Percentiles rank a stretch among this genome's conserved stretches.
Conservation (phyloP, 2,329 filamentous ascomycete genomes). For the Aspergillus amoenus region DNA sequence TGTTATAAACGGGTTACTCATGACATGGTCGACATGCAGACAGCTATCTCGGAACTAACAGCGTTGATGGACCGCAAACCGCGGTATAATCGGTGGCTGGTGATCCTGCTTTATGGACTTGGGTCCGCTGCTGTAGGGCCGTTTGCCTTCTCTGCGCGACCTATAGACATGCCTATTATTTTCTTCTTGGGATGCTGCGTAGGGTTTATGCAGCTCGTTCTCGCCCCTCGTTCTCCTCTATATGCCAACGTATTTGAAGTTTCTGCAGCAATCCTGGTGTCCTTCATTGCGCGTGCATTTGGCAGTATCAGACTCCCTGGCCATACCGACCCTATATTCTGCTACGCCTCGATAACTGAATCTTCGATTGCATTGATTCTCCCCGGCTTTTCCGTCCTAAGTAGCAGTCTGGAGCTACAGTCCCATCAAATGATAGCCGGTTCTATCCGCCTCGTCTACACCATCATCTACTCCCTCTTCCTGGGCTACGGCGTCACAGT, state of each 20-base stretch:
- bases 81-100: constrained; percentile 55
- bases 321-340: constrained; percentile 52
- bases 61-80: constrained; percentile 58
- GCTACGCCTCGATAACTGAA: constrained; percentile 71
- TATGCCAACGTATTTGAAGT: constrained; percentile 67
- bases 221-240: constrained; percentile 74
- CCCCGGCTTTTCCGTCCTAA: constrained; percentile 66
- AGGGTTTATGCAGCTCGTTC: constrained; percentile 71
- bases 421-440: constrained; percentile 69
- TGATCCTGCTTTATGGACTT: constrained; percentile 70
- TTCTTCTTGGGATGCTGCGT: constrained; percentile 75
- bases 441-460: constrained; percentile 72
- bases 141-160: constrained; percentile 75
- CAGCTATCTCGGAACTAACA: constrained; percentile 48
- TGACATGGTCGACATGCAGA: constrained; percentile 48
- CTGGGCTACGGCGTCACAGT: constrained; percentile 73
- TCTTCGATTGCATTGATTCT: constrained; percentile 72
- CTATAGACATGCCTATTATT: constrained; percentile 75
- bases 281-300: constrained; percentile 67
- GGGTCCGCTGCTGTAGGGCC: constrained; percentile 75
- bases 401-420: constrained; percentile 65
- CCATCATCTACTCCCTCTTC: constrained; percentile 72
- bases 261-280: constrained; percentile 64
- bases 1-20: constrained; percentile 53
- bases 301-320: constrained; percentile 61